Evolutionary conservation across 139 green algal genomes (phyloP), one percentile per base, ranked within the genome.

Genomic region (Cymbomonas tetramitiformis): DNA sequence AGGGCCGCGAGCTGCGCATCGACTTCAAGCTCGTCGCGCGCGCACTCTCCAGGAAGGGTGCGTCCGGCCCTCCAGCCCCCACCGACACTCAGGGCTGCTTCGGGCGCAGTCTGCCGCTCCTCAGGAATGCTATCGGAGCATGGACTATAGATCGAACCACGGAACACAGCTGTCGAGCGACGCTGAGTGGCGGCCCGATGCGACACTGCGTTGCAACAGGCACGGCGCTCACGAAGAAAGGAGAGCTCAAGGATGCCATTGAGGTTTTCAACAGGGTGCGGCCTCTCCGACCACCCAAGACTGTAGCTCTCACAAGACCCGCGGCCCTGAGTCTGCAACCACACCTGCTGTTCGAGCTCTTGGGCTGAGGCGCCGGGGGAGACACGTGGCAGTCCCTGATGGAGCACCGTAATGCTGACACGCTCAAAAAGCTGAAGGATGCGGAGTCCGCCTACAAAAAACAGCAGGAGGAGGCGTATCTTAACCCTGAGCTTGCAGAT

Each of bases 1-100:
- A 55, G 9, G 91, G 79, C 9, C 72, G 79, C 0, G 83, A 91
- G 70, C 52, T 91, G 47, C 82, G 83, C 0, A 76, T 81, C 1
- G 91, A 98, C 74, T 97, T 86, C 69, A 93, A 93, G 63, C 43
- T 94, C 33, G 71, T 98, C 18, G 86, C 83, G 1, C 67, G 79
- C 5, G 90, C 90, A 0, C 64, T 96, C 39, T 83, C 86, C 10
- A 77, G 91, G 48, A 94, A 95, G 63, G 91, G 76, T 54, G n/a
- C n/a, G n/a, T n/a, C n/a, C n/a, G n/a, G n/a, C n/a, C n/a, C n/a
- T n/a, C n/a, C n/a, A n/a, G n/a, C n/a, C n/a, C n/a, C n/a, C n/a
- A n/a, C n/a, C n/a, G n/a, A n/a, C n/a, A n/a, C n/a, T n/a, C n/a
- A n/a, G n/a, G n/a, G n/a, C n/a, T n/a, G n/a, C n/a, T n/a, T n/a